Percentiles rank a stretch among this genome's conserved stretches.
phyloP scores from a whole-genome alignment of 1,284 basidiomycete genomes.

The Tetrapyrgos nigripes region DNA sequence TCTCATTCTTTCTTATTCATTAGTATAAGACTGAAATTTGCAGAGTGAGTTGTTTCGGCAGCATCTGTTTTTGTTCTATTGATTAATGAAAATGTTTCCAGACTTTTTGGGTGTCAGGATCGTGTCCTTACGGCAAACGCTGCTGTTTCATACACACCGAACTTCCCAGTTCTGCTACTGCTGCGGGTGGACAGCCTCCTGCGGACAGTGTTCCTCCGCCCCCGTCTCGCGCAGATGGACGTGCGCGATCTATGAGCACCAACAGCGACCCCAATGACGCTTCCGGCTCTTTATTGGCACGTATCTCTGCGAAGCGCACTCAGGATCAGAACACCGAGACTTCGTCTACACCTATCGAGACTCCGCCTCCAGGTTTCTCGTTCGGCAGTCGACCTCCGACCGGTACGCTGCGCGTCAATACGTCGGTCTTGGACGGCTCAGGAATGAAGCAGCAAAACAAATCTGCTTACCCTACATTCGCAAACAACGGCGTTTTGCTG shows the following conservation, averaged over 20 bases:
- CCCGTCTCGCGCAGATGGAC: constrained; percentile 57
- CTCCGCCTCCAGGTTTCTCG: constrained; percentile 48
- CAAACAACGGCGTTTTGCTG: constrained; percentile 73
- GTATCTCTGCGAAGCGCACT: constrained; percentile 71
- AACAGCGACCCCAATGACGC: constrained; percentile 81
- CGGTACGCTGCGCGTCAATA: constrained; percentile 75
- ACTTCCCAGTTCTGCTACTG: constrained; percentile 54
- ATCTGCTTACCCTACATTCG: constrained; percentile 80
- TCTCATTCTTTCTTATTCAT: constrained; percentile 22
- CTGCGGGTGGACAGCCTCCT: constrained; percentile 45
- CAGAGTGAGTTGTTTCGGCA: constrained; percentile 59
- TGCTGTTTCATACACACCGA: constrained; percentile 93
- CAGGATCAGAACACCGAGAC: constrained; percentile 47
- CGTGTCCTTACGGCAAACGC: constrained; percentile 88
- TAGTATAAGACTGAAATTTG: constrained; percentile 94
- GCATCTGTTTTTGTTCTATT: constrained; percentile 21
- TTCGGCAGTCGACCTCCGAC: constrained; percentile 64
- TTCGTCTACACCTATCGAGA: constrained; percentile 52
- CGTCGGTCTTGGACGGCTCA: constrained; percentile 65
- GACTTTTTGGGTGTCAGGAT: constrained; percentile 92
- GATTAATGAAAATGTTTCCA: constrained; percentile 30
- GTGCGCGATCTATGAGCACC: constrained; percentile 70
- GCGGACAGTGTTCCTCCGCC: constrained; percentile 55
- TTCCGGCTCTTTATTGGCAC: constrained; percentile 72
- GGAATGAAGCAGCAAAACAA: constrained; percentile 74